phyloP scores from a whole-genome alignment of 345 rosid species.

The Bretschneidera sinensis region DNA sequence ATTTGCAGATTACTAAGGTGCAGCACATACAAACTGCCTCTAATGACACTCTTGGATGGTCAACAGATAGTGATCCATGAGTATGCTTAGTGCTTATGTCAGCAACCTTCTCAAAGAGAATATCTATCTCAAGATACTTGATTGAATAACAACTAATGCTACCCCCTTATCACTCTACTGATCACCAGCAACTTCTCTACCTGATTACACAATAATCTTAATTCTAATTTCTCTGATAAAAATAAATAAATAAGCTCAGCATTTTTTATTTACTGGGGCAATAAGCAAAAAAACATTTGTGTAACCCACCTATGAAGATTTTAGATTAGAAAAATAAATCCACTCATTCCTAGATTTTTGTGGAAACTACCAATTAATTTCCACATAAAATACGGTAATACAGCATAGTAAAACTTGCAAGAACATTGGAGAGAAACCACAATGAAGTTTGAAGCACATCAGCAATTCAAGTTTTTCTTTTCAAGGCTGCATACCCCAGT shows the following conservation, averaged over 20 bases:
- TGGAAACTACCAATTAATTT: background rate
- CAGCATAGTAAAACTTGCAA: constrained; percentile 1
- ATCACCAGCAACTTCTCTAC: constrained; percentile 10
- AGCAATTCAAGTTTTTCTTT: constrained; percentile 1
- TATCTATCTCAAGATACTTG: no score
- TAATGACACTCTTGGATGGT: background rate
- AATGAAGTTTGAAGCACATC: background rate
- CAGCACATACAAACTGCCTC: background rate
- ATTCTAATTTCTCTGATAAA: background rate
- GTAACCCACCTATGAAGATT: background rate
- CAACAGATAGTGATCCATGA: background rate
- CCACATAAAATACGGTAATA: background rate
- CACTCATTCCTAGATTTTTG: background rate
- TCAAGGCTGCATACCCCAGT: constrained; percentile 36
- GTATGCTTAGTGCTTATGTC: background rate
- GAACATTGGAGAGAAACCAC: background rate
- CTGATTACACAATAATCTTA: constrained; percentile 5
- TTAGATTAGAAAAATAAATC: background rate
- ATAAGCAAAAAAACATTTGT: background rate
- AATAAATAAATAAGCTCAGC: no score
- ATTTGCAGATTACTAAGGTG: background rate
- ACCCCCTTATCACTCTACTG: background rate
- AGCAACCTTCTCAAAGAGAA: background rate
- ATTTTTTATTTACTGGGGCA: background rate
- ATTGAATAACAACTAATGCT: background rate